Percentiles rank a stretch among this genome's conserved stretches.
These are phyloP conservation scores for Pisolithus microcarpus DNA, from an alignment of 768 basidiomycete species.

Conservation along the genomic window DNA sequence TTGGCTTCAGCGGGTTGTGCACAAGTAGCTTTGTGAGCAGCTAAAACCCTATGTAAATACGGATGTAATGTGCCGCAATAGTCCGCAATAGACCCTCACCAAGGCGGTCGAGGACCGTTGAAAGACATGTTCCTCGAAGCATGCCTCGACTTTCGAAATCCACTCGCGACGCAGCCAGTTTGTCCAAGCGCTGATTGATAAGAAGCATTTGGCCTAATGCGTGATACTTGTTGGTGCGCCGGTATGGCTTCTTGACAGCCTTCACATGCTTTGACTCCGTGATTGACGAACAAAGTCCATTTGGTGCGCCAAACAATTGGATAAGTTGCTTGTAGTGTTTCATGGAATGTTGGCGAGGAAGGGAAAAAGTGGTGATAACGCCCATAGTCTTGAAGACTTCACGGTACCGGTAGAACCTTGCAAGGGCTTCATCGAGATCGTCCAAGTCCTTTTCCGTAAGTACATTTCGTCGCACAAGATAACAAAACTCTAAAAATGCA, in stretches of 20 bases:
- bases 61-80: neutral
- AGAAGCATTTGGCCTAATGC: conserved; percentile 27
- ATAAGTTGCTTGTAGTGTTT: conserved; percentile 8
- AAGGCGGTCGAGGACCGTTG: neutral
- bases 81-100: neutral
- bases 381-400: too few relatives aligned
- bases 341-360: too few relatives aligned
- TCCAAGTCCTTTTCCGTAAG: too few relatives aligned
- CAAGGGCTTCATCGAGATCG: too few relatives aligned
- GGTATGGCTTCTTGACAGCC: conserved; percentile 31
- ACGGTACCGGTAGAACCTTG: too few relatives aligned
- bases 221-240: conserved; percentile 18
- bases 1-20: too few relatives aligned
- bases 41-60: too few relatives aligned
- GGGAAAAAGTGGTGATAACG: too few relatives aligned
- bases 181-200: conserved; percentile 12
- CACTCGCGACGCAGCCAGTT: conserved; percentile 3
- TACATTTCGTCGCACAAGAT: conserved; percentile 15
- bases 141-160: conserved; percentile 19
- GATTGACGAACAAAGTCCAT: conserved; percentile 32
- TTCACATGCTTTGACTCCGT: conserved; percentile 31
- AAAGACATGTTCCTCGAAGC: conserved; percentile 9
- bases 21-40: too few relatives aligned
- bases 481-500: conserved; percentile 27
- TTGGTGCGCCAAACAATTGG: conserved; percentile 24